Evolutionary conservation across 2,329 filamentous ascomycete species (phyloP).

Genomic region (Pseudogymnoascus sp.): DNA sequence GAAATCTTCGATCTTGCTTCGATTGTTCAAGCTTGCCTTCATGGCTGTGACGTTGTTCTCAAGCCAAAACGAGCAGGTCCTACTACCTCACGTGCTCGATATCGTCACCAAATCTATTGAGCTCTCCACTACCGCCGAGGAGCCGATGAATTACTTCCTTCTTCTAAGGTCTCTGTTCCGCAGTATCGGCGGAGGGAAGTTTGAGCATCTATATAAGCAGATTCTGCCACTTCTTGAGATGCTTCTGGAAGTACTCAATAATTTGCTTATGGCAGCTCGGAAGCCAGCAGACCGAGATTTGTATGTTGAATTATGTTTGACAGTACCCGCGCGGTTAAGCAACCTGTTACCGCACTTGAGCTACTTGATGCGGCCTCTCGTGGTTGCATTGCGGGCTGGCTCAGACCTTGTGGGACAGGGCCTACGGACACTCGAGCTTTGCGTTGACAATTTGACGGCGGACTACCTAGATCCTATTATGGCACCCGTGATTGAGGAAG

Average conservation of each 20-base stretch:
- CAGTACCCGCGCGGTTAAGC: conserved; percentile 87
- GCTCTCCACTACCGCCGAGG: conserved; percentile 87
- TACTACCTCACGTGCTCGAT: conserved; percentile 91
- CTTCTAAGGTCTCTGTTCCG: conserved; percentile 86
- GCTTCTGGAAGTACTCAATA: conserved; percentile 95
- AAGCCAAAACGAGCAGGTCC: conserved; percentile 86
- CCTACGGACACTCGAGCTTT: conserved; percentile 85
- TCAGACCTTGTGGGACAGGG: conserved; percentile 94
- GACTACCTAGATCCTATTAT: conserved; percentile 98
- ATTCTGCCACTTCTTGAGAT: conserved; percentile 94
- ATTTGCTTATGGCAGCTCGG: conserved; percentile 78
- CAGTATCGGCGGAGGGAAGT: conserved; percentile 94
- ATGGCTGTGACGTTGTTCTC: conserved; percentile 99
- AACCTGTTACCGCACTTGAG: conserved; percentile 92
- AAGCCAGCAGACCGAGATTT: conserved; percentile 88
- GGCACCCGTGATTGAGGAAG: conserved; percentile 95
- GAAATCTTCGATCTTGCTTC: conserved; percentile 84
- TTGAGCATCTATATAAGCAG: conserved; percentile 97
- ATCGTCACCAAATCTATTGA: conserved; percentile 98
- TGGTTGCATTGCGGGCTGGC: conserved; percentile 87
- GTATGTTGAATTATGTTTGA: conserved; percentile 94
- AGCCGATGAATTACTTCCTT: conserved; percentile 98
- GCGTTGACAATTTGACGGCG: conserved; percentile 94
- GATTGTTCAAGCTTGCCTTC: conserved; percentile 96
- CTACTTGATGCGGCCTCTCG: conserved; percentile 92